Conservation (phyloP, 192 early-diverging fungal species). For the Backusella mclennaniae region DNA sequence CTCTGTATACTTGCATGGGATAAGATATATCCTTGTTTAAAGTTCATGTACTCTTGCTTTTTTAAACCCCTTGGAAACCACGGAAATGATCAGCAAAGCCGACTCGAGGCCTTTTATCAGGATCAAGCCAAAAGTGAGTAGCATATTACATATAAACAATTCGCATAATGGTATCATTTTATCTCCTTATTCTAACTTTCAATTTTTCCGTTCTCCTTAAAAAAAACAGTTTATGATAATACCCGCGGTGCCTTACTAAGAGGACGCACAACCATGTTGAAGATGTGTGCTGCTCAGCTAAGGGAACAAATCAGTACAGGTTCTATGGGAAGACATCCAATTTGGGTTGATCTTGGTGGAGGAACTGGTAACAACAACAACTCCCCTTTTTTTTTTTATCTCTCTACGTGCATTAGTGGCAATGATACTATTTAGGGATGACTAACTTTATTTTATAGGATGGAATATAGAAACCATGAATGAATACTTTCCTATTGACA, state of each 20-base stretch:
- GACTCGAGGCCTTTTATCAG: conserved; percentile 79
- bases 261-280: conserved; percentile 78
- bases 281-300: conserved; percentile 78
- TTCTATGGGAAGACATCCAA: conserved; percentile 28
- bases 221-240: conserved; percentile 63
- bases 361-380: conserved; percentile 47
- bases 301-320: conserved; percentile 33
- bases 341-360: conserved; percentile 70
- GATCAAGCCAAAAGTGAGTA: conserved; percentile 67
- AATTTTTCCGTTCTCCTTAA: conserved; percentile 8
- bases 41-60: conserved; percentile 75
- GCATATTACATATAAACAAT: not conserved
- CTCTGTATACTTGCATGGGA: conserved; percentile 34
- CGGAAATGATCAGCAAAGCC: conserved; percentile 63
- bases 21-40: conserved; percentile 41
- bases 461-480: conserved; percentile 83
- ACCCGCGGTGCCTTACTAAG: conserved; percentile 71
- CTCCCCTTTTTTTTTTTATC: not conserved
- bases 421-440: not conserved
- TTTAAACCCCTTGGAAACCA: conserved; percentile 66
- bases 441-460: conserved; percentile 28
- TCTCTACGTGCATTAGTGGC: too few relatives aligned
- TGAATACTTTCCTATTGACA: conserved; percentile 63
- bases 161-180: conserved; percentile 1
- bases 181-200: conserved; percentile 9